Evolutionary conservation across 345 rosid genomes (phyloP), one percentile per base, ranked within the genome.

Genomic region (Pseudoturritis turrita): DNA sequence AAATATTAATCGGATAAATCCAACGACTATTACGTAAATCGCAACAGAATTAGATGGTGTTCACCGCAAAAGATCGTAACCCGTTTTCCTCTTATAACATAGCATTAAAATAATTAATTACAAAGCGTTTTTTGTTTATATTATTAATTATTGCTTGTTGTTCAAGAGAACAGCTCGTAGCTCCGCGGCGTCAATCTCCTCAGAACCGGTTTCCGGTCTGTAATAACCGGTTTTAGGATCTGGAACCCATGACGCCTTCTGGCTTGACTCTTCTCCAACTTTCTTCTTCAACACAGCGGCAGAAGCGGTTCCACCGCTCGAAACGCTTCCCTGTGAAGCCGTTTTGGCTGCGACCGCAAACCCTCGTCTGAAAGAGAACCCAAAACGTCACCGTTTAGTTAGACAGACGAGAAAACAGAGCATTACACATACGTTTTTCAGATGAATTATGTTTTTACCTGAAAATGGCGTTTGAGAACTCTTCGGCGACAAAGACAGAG

Each of bases 221-320:
- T 87, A 91, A 72, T 72, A 82, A 6, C 98, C 94, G 70, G 98
- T 92, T 21, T 82, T 83, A 10, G 96, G 96, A 60, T 92, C 96
- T 3, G 98, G 98, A 11, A 84, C 80, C 96, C 96, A 92, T 14
- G 90, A 56, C 8, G 83, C 89, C 73, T 81, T 81, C 78, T 85
- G 77, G 51, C 68, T 70, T 12, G 83, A 36, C 69, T 77, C 90
- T 73, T 78, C 84, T 66, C 50, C 83, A 10, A 83, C 44, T 56
- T 79, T 87, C 81, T 83, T 87, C 67, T 73, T 72, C 71, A 77
- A 39, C 12, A 13, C 31, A 56, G 23, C 17, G 1, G 71, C 15
- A 49, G 75, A 65, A 9, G 65, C 72, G 15, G 49, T 58, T 58
- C 36, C 68, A 21, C 33, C 88, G 66, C 60, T 71, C 39, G 64